These are phyloP conservation scores for Ensete ventricosum DNA, from an alignment of 176 grass and related monocot genomes.

Conservation along the genomic window DNA sequence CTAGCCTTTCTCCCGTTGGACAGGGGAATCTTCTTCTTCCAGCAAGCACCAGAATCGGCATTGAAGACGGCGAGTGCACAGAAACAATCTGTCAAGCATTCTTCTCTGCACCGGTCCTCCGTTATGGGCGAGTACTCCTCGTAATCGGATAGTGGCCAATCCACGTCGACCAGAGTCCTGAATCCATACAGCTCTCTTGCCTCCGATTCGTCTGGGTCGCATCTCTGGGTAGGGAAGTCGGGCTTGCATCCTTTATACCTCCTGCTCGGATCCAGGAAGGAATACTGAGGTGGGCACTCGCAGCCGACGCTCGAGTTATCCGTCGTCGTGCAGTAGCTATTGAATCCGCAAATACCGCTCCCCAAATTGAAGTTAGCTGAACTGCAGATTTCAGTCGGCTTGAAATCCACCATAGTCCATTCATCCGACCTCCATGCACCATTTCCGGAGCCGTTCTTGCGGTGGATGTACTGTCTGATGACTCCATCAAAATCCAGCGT, in stretches of 20 bases:
- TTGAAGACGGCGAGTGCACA: background rate
- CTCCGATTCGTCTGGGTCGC: slow-evolving; percentile 26
- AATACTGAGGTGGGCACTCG: slow-evolving; percentile 24
- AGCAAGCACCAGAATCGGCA: background rate
- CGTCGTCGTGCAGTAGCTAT: slow-evolving; percentile 25
- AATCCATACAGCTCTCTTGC: slow-evolving; percentile 22
- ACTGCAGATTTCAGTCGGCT: slow-evolving; percentile 25
- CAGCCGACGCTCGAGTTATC: slow-evolving; percentile 24
- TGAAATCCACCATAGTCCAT: slow-evolving; percentile 20
- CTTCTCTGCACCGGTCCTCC: background rate
- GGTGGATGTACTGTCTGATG: slow-evolving; percentile 44
- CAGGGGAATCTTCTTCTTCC: slow-evolving; percentile 10
- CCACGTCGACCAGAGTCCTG: background rate
- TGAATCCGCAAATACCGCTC: slow-evolving; percentile 28
- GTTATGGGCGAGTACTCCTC: background rate
- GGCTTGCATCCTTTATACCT: slow-evolving; percentile 34
- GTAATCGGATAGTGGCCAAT: slow-evolving; percentile 4
- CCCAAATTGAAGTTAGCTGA: background rate
- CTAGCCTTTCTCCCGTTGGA: background rate
- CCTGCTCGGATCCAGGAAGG: slow-evolving; percentile 31
- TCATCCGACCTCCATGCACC: background rate
- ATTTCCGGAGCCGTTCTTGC: slow-evolving; percentile 12
- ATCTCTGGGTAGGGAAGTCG: slow-evolving; percentile 35
- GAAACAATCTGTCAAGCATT: slow-evolving; percentile 6
- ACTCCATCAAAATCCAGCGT: slow-evolving; percentile 44